A percentile compares a stretch with the other conserved stretches of the same genome.
Evolutionary conservation across 1,284 basidiomycete species (phyloP).

Genomic region (Rhodotorula mucilaginosa): DNA sequence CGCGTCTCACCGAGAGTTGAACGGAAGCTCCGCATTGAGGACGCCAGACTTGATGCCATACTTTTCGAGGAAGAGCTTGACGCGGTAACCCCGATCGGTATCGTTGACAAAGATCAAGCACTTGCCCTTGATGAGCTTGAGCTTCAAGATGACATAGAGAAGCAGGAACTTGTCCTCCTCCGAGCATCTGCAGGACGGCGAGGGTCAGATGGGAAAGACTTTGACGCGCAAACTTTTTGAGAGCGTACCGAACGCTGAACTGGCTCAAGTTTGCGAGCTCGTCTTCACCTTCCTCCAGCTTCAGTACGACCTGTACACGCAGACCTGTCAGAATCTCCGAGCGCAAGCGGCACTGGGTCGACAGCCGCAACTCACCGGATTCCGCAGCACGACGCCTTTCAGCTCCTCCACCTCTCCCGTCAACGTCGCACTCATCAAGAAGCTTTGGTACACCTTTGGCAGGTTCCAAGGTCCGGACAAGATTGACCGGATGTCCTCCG

Average conservation of each 20-base stretch:
- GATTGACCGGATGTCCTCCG: slow-evolving; percentile 83
- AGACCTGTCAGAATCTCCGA: neutral
- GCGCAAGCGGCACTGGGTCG: neutral
- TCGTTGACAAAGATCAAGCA: slow-evolving; percentile 96
- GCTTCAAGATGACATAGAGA: slow-evolving; percentile 89
- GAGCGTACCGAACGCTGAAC: slow-evolving; percentile 69
- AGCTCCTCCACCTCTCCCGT: slow-evolving; percentile 90
- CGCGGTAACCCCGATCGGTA: slow-evolving; percentile 87
- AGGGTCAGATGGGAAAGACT: neutral
- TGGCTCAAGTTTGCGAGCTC: slow-evolving; percentile 77
- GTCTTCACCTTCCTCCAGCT: slow-evolving; percentile 79
- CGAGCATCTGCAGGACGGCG: slow-evolving; percentile 60
- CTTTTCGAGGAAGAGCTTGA: slow-evolving; percentile 96
- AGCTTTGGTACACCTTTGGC: slow-evolving; percentile 87
- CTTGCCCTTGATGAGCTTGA: slow-evolving; percentile 93
- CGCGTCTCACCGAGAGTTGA: slow-evolving; percentile 71
- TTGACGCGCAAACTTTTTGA: neutral
- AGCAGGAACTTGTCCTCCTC: slow-evolving; percentile 96
- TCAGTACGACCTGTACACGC: slow-evolving; percentile 67
- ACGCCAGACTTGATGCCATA: slow-evolving; percentile 97
- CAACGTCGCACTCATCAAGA: slow-evolving; percentile 97
- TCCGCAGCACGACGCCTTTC: slow-evolving; percentile 80
- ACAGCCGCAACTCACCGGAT: slow-evolving; percentile 64
- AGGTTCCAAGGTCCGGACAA: slow-evolving; percentile 68
- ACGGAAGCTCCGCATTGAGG: slow-evolving; percentile 89